These are phyloP conservation scores for Trichoderma lentiforme DNA, from an alignment of 2,329 filamentous ascomycete species.

Conservation along the genomic window DNA sequence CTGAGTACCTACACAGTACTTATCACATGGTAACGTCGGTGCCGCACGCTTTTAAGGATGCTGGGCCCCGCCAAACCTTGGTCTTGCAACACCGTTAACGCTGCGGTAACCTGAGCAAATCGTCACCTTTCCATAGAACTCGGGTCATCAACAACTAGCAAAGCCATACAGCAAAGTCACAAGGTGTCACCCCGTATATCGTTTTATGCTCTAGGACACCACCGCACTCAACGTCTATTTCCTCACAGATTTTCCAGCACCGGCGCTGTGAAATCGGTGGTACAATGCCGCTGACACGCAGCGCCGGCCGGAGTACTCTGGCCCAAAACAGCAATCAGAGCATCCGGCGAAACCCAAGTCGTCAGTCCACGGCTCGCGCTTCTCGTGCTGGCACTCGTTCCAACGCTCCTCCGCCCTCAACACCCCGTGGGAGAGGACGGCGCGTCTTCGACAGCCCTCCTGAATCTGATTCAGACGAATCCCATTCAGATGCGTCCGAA, in stretches of 20 bases:
- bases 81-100: neutral
- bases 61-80: neutral
- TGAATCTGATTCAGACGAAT: neutral
- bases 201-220: neutral
- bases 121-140: neutral
- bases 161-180: neutral
- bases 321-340: conserved; percentile 23
- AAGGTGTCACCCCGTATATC: neutral
- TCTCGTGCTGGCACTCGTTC: neutral
- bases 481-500: neutral
- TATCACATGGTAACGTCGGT: neutral
- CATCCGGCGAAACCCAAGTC: conserved; percentile 19
- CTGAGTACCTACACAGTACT: neutral
- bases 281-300: conserved; percentile 31
- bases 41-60: neutral
- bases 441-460: neutral
- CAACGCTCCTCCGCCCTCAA: neutral
- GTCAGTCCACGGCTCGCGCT: neutral
- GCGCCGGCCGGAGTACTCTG: conserved; percentile 22
- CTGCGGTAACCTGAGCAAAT: neutral
- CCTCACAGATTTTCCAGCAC: neutral
- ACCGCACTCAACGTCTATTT: neutral
- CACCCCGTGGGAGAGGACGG: neutral
- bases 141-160: neutral
- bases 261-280: neutral